Base-by-base conservation (phyloP, 768 basidiomycete genomes). In the Rhodotorula paludigena region DNA sequence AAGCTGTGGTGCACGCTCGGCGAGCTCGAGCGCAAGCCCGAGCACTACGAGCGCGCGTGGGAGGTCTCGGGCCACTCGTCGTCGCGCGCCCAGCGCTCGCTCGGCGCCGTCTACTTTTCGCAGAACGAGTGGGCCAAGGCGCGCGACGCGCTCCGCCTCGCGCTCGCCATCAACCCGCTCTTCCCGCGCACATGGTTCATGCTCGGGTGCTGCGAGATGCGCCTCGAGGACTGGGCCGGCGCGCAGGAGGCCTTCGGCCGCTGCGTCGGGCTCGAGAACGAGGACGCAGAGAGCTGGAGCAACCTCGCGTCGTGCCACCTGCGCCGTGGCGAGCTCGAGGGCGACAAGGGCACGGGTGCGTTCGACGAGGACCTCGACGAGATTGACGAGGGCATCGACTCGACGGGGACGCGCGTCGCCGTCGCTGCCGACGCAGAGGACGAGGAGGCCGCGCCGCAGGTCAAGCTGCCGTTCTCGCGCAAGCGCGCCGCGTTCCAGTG, bases 261-360 rank as follows among this genome's bases (percentile, higher is more conserved):
- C 21, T 92, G 91, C 73, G 92, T 97, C 1, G 81, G 85, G 20
- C 86, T 98, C 66, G 94, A 98, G 67, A 91, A 93, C 65, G 96
- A 98, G 72, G 93, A 99, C 75, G 91, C 85, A 7, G 94, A 98
- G 82, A 94, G 92, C 73, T 98, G 96, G 96, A 94, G 88, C 74
- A 99, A 99, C 77, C 81, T 99, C 69, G 96, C 94, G 41, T 92
- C 88, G 64, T 86, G 92, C 76, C 96, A 97, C 79, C 84, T 99
- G 68, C 87, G 90, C 53, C 83, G 94, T 78, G 87, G 85, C 18
- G 82, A 82, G 58, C 72, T 76, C 70, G 79, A 74, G 66, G 74
- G 64, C 12, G 74, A 49, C 64, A 70, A 64, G 41, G 77, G 80
- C 35, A 76, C 77, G 36, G 78, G 78, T 38, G 80, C 74, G 39